Base-by-base conservation (phyloP, 1,284 basidiomycete species). In the Sparassis latifolia region DNA sequence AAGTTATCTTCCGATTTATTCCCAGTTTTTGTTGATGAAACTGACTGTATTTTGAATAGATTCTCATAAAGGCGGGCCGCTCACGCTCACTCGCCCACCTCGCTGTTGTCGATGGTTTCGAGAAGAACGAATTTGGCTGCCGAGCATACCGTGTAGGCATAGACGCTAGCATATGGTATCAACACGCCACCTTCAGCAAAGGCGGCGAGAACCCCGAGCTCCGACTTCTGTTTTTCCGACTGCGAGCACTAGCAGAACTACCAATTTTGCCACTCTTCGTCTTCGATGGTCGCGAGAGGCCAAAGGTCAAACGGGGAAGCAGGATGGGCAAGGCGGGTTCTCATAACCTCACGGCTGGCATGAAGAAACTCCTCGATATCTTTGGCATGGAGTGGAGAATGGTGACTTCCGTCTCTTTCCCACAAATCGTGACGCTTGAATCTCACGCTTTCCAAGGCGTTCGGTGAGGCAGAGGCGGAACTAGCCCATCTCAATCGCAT, bases 381-480 rank as follows among this genome's bases (percentile, higher is more conserved):
- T 95, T 95, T 69, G 93, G 94, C 0, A 90, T 92, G 56, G 88
- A 93, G 62, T 92, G 86, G 82, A 77, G 84, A 63, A 83, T 79
- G 63, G 88, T 88, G 58, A 82, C 33, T 6, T 29, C 42, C 33
- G 29, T 33, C 48, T 27, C 27, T 10, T 29, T 40, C 20, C n/a
- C 32, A 6, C 32, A 6, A 10, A 5, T n/a, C 3, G 10, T 4
- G 33, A 7, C 49, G 12, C 32, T 29, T 51, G 32, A 33, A 29
- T 10, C 5, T 28, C 9, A 20, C 3, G 39, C 4, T 10, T n/a
- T 2, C 27, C 5, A 2, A 4, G 81, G 96, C 96, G 4, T 91
- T 91, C 0, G 96, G 92, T 9, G 96, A 98, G 68, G 96, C 96
- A 0, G 96, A 99, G 67, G 96, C 96, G 0, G 96, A 99, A 63